phyloP scores from a whole-genome alignment of 1,284 basidiomycete species.

The Vanrija sp. region DNA sequence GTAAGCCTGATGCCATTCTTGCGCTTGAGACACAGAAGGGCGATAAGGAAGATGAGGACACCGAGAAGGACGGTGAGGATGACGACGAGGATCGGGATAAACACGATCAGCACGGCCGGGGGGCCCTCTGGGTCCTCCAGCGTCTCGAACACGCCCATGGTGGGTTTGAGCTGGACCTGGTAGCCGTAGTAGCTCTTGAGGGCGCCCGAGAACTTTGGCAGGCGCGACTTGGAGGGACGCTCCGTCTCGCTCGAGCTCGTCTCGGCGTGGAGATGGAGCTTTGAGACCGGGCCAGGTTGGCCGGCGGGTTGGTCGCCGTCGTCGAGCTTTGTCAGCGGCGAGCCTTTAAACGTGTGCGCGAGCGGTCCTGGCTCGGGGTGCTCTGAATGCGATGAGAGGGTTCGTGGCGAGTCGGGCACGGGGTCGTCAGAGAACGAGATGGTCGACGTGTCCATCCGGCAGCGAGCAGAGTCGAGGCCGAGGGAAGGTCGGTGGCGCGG shows the following conservation, averaged over 20 bases:
- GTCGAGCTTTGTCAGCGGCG: constrained; percentile 18
- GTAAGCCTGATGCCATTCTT: constrained; percentile 74
- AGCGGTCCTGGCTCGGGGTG: constrained; percentile 17
- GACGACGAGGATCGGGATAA: constrained; percentile 81
- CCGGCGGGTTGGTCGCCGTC: not conserved
- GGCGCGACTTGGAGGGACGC: no score
- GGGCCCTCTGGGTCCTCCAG: constrained; percentile 7
- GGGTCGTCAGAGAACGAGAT: constrained; percentile 23
- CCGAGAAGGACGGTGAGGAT: constrained; percentile 89
- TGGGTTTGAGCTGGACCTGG: no score
- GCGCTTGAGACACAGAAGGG: constrained; percentile 74
- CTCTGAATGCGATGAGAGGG: constrained; percentile 4
- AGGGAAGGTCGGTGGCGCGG: not conserved
- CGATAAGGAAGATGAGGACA: constrained; percentile 80
- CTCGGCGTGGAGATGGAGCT: no score
- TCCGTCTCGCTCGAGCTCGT: no score
- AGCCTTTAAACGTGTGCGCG: constrained; percentile 29
- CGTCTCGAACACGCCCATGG: not conserved
- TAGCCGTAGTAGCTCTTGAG: no score
- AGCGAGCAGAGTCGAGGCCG: not conserved
- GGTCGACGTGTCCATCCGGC: constrained; percentile 34
- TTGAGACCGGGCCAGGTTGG: not conserved
- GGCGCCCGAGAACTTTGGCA: no score
- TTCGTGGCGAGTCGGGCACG: constrained; percentile 7
- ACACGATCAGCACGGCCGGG: constrained; percentile 36